A percentile compares a stretch with the other conserved stretches of the same genome.
Conservation (phyloP, 2,329 filamentous ascomycete genomes). For the Nectriaceae sp. region DNA sequence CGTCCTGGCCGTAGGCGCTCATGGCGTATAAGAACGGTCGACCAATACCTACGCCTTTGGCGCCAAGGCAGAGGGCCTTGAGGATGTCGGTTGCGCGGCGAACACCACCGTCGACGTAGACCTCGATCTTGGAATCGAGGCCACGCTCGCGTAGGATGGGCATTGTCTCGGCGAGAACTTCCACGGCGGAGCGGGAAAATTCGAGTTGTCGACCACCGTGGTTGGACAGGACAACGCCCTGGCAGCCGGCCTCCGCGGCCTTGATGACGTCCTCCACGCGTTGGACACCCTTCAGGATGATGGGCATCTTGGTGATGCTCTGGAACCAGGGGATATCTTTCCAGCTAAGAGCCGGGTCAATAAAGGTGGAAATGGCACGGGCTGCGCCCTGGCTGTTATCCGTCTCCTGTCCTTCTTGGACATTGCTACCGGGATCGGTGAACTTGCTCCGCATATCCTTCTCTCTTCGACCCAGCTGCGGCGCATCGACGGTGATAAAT, state of each 20-base stretch:
- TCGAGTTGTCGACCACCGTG: slow-evolving; percentile 95
- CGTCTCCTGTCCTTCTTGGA: slow-evolving; percentile 75
- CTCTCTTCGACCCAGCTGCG: slow-evolving; percentile 89
- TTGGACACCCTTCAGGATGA: slow-evolving; percentile 95
- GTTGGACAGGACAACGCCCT: slow-evolving; percentile 93
- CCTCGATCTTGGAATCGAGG: slow-evolving; percentile 75
- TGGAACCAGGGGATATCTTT: slow-evolving; percentile 93
- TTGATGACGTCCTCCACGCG: slow-evolving; percentile 91
- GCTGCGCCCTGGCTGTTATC: slow-evolving; percentile 92
- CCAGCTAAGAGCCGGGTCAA: slow-evolving; percentile 93
- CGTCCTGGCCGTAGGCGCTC: slow-evolving; percentile 83
- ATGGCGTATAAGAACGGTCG: slow-evolving; percentile 95
- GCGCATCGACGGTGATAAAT: slow-evolving; percentile 98
- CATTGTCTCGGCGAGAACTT: slow-evolving; percentile 92
- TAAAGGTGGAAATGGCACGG: slow-evolving; percentile 92
- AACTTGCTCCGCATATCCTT: slow-evolving; percentile 98
- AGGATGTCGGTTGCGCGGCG: slow-evolving; percentile 91
- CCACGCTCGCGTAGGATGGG: slow-evolving; percentile 76
- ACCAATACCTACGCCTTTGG: slow-evolving; percentile 90
- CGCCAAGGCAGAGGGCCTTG: slow-evolving; percentile 91
- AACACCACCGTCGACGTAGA: slow-evolving; percentile 90
- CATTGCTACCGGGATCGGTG: slow-evolving; percentile 76
- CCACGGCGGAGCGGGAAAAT: slow-evolving; percentile 84
- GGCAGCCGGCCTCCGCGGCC: slow-evolving; percentile 78
- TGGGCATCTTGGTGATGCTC: slow-evolving; percentile 89